Evolutionary conservation across 2,329 filamentous ascomycete species (phyloP), one percentile per base, ranked within the genome.

Genomic region (Trichophyton equinum): DNA sequence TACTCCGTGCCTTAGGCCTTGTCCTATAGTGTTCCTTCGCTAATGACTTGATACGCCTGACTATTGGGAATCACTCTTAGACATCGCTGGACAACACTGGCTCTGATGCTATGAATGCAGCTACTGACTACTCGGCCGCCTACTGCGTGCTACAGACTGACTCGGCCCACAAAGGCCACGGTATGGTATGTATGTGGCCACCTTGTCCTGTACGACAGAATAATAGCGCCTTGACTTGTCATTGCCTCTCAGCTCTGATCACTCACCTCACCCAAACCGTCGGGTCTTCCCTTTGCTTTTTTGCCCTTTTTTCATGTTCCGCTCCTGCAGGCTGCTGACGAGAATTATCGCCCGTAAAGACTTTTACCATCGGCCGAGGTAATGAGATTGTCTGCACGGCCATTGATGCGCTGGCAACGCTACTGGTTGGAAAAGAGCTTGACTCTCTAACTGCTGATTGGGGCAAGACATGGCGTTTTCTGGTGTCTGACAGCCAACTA

Each of bases 31-130:
- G 20, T 51, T 44, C 20, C 25, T 51, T 25, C 13, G 27, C 30
- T 55, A 55, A 55, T 36, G 7, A 36, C 25, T 18, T 55, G 11
- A 49, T 42, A 13, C 11, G n/a, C 40, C n/a, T n/a, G 40, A 13
- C 33, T 7, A 44, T n/a, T 15, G 40, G 40, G 33, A 11, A 38
- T 38, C 18, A 44, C 40, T n/a, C 22, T 46, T 64, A 83, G 74
- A 96, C 91, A n/a, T 96, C 91, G 46, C 84, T 96, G 63, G 90
- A 95, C 76, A 94, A 92, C 78, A 95, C 90, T n/a, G 91, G 91
- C 69, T 95, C 89, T 7, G 91, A 96, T 82, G 91, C 90, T 70
- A 96, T 96, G 91, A 96, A 96, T 71, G 88, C 89, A 2, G 90
- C 91, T 1, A 88, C 90, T 64, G 90, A 96, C 75, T 96, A 96